These are phyloP conservation scores for Ormosia emarginata DNA, from an alignment of 306 rosid genomes.

Conservation along the genomic window DNA sequence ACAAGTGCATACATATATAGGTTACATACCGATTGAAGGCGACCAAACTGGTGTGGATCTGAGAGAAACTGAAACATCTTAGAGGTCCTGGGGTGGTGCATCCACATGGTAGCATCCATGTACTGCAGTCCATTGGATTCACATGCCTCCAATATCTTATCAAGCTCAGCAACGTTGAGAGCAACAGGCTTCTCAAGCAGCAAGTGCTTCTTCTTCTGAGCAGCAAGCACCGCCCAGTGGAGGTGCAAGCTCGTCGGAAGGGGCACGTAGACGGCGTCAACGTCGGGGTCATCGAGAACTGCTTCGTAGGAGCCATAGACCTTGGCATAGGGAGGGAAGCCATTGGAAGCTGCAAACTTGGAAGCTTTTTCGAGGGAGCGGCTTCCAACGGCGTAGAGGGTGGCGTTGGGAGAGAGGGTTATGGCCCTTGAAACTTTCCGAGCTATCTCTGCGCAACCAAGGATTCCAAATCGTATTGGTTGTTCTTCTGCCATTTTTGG, in stretches of 20 bases:
- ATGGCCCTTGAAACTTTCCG: slow-evolving; percentile 67
- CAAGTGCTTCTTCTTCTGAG: slow-evolving; percentile 77
- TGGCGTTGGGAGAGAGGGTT: slow-evolving; percentile 53
- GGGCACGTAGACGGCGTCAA: slow-evolving; percentile 71
- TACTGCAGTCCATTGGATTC: slow-evolving; percentile 66
- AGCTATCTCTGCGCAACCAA: slow-evolving; percentile 77
- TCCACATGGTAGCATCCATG: slow-evolving; percentile 87
- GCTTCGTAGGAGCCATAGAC: slow-evolving; percentile 72
- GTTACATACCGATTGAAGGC: slow-evolving; percentile 48
- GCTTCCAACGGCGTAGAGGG: slow-evolving; percentile 57
- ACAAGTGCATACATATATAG: no score
- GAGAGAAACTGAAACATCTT: slow-evolving; percentile 55
- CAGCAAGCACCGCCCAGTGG: slow-evolving; percentile 68
- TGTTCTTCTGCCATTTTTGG: slow-evolving; percentile 21
- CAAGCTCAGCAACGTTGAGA: slow-evolving; percentile 58
- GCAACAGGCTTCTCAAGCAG: slow-evolving; percentile 84
- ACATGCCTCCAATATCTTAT: slow-evolving; percentile 51
- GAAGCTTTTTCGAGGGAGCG: slow-evolving; percentile 65
- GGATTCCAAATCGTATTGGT: slow-evolving; percentile 54
- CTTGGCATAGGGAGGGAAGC: slow-evolving; percentile 47
- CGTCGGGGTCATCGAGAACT: slow-evolving; percentile 57
- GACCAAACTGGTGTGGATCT: slow-evolving; percentile 51
- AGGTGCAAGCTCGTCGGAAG: slow-evolving; percentile 72
- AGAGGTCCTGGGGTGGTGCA: slow-evolving; percentile 79
- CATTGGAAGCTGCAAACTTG: slow-evolving; percentile 51